phyloP scores from a whole-genome alignment of 1,139 yeast genomes.

The Keqinozyma sinolaborantium region DNA sequence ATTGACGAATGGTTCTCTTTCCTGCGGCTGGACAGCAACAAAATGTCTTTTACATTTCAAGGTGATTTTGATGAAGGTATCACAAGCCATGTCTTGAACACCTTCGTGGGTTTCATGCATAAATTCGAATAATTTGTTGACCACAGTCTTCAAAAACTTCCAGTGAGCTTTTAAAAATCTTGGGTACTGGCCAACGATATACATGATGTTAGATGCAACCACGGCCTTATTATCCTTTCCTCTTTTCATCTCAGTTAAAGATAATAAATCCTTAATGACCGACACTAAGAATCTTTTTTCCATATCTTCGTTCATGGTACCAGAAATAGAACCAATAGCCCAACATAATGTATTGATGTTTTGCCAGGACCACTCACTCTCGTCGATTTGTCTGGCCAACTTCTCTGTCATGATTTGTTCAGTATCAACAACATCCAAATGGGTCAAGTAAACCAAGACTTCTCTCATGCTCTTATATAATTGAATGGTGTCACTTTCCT shows the following conservation, averaged over 20 bases:
- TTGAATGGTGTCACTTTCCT: conserved; percentile 95
- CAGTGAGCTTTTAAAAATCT: conserved; percentile 96
- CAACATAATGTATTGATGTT: conserved; percentile 95
- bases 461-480: conserved; percentile 94
- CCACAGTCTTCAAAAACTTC: conserved; percentile 95
- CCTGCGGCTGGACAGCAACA: conserved; percentile 82
- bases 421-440: conserved; percentile 90
- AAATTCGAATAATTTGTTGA: conserved; percentile 90
- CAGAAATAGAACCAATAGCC: conserved; percentile 99
- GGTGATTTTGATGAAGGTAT: conserved; percentile 93
- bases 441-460: conserved; percentile 90
- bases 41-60: conserved; percentile 94
- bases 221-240: conserved; percentile 99
- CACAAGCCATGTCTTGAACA: conserved; percentile 99
- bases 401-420: conserved; percentile 91
- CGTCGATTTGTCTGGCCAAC: conserved; percentile 89
- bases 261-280: conserved; percentile 86
- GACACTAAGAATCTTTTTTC: conserved; percentile 91
- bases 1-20: conserved; percentile 88
- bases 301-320: conserved; percentile 98
- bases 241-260: conserved; percentile 91
- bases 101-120: conserved; percentile 99
- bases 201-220: conserved; percentile 98
- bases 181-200: conserved; percentile 98
- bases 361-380: conserved; percentile 98